Base-by-base conservation (phyloP, 2,329 filamentous ascomycete genomes). In the Fusarium virguliforme region DNA sequence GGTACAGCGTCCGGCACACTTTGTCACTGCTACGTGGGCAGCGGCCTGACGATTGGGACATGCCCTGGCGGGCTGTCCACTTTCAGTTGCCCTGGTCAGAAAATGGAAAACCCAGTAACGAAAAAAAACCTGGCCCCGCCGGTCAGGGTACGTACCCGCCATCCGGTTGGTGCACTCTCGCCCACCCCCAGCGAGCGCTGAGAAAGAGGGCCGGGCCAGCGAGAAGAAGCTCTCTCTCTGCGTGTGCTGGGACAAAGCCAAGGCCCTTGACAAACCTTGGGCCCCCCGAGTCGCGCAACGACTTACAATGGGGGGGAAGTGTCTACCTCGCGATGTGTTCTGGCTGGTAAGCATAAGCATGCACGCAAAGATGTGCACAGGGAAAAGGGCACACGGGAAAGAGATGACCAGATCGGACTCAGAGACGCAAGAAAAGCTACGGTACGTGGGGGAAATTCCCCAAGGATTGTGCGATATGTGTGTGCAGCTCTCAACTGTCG, bases 141-240 rank as follows among this genome's bases (percentile, higher is more conserved):
- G 69, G 68, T 62, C 60, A 59, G 51, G 53, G 65, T 72, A 72
- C 69, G 69, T 72, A 72, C 65, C 62, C 69, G 62, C 50, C 46
- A 38, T 72, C 69, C 62, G 69, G 69, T 72, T 59, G 63, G 69
- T 51, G 43, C 68, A 67, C 51, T 59, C 69, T 24, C 28, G 51
- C 35, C 60, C 43, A 48, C 43, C 56, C 67, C 67, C 65, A 62
- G 65, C 28, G 18, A 18, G 18, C 51, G 8, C 51, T 70, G 60
- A 71, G 32, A 64, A 40, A 59, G 46, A 60, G 4, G 38, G 32
- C 41, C 55, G 58, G 54, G 26, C 41, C 46, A 15, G 50, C 15
- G 28, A 53, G 50, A 53, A 53, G 26, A 53, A 48, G 43, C 43
- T 48, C 43, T 18, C 43, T 46, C 41, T 46, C n/a, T 18, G 18